Evolutionary conservation across 2,329 filamentous ascomycete species (phyloP), one percentile per base, ranked within the genome.

Genomic region (Ophiocordyceps robertsii): DNA sequence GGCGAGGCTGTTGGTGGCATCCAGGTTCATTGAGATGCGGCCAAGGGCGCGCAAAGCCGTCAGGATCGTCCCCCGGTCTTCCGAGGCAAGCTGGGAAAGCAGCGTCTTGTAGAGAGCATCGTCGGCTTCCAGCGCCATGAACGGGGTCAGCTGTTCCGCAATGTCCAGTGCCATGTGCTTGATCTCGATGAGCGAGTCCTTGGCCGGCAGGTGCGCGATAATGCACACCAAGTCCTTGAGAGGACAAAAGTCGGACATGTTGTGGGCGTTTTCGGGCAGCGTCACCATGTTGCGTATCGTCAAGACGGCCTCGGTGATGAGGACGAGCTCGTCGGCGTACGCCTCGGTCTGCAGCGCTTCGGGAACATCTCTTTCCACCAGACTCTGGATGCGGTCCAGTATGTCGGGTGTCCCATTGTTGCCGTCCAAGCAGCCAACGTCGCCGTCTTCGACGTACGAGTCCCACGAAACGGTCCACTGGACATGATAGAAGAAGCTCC

Each of bases 281-380:
- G 93, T 84, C n/a, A 89, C 82, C 88, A 98, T 95, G 59, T 98
- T 98, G 41, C 92, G 79, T 37, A 96, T 70, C 16, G 94, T 89
- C 38, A 96, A 68, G 17, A 83, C 80, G 2, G 92, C 88, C 61
- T 96, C 89, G 21, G 83, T 90, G 47, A 94, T 73, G 49, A 86
- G 76, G 12, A 84, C 75, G 46, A 96, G 69, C 36, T 74, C 69
- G 48, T 88, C 80, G 13, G 76, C 72, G 50, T 84, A 85, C 6
- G 80, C 72, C 29, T 77, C 77, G 0, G 86, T 77, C 47, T 89
- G 76, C 24, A 95, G 69, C 52, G 86, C 75, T 47, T 84, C 80
- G 3, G 79, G 68, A 14, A 81, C 66, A 19, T 79, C 58, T 46
- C 71, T 75, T 33, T 72, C 69, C 5, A 67, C 68, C 24, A 92